phyloP scores from a whole-genome alignment of 2,329 filamentous ascomycete species.

The Hymenoscyphus salicellus region DNA sequence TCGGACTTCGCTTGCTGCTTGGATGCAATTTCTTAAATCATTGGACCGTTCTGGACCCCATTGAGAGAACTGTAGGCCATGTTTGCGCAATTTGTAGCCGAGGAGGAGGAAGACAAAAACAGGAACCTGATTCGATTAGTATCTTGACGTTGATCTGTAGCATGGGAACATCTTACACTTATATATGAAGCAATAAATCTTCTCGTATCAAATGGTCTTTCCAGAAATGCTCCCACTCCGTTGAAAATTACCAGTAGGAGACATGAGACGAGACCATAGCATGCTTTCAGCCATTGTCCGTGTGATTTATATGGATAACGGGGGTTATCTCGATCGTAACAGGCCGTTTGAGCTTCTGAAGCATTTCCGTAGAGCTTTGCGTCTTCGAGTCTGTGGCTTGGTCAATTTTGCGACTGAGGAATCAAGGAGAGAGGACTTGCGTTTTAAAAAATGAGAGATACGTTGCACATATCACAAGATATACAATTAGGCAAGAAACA shows the following conservation, averaged over 20 bases:
- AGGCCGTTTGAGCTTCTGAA: slow-evolving; percentile 38
- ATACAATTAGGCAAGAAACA: slow-evolving; percentile 42
- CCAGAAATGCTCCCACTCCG: slow-evolving; percentile 37
- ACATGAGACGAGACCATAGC: slow-evolving; percentile 37
- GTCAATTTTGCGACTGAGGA: not conserved
- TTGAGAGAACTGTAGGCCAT: slow-evolving; percentile 35
- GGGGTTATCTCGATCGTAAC: slow-evolving; percentile 38
- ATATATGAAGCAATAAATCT: slow-evolving; percentile 42
- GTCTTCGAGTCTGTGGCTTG: slow-evolving; percentile 36
- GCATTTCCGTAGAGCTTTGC: slow-evolving; percentile 41
- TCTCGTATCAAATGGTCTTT: slow-evolving; percentile 37
- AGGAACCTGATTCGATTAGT: slow-evolving; percentile 32
- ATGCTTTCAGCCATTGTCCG: slow-evolving; percentile 41
- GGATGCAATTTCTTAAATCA: slow-evolving; percentile 39
- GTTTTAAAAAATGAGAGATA: slow-evolving; percentile 41
- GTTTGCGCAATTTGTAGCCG: slow-evolving; percentile 40
- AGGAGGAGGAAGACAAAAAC: slow-evolving; percentile 40
- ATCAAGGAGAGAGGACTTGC: slow-evolving; percentile 26
- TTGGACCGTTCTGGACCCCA: slow-evolving; percentile 40
- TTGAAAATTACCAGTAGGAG: slow-evolving; percentile 39
- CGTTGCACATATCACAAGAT: slow-evolving; percentile 41
- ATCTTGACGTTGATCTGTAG: not conserved
- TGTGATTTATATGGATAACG: slow-evolving; percentile 42
- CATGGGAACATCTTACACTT: slow-evolving; percentile 34
- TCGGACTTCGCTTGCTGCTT: slow-evolving; percentile 36